These are phyloP conservation scores for Phaffia tasmanica DNA, from an alignment of 768 basidiomycete genomes.

Conservation along the genomic window DNA sequence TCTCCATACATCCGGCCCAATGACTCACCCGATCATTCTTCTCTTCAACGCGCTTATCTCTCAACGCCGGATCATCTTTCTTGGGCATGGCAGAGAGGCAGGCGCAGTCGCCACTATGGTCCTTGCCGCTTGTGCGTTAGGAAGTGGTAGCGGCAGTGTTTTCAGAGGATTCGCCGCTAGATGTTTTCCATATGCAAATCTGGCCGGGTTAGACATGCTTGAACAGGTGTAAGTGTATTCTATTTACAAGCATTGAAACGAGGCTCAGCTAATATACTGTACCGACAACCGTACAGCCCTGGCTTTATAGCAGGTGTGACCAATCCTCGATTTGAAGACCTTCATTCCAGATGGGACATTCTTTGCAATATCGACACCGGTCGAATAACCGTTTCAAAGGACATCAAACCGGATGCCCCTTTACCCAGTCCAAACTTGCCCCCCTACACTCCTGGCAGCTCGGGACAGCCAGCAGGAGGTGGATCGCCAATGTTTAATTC, in stretches of 20 bases:
- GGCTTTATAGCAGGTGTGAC: conserved; percentile 96
- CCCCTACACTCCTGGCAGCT: no score
- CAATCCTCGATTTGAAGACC: conserved; percentile 87
- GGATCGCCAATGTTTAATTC: no score
- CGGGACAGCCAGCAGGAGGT: no score
- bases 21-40: conserved; percentile 87
- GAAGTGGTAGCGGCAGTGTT: conserved; percentile 69
- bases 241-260: not conserved
- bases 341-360: conserved; percentile 74
- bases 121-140: conserved; percentile 84
- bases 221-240: conserved; percentile 59
- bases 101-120: conserved; percentile 84
- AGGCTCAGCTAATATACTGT: not conserved
- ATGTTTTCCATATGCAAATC: conserved; percentile 88
- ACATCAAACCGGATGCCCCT: conserved; percentile 45
- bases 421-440: no score
- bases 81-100: conserved; percentile 80
- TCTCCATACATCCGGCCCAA: conserved; percentile 77
- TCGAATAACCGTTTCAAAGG: conserved; percentile 73
- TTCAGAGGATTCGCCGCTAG: conserved; percentile 79
- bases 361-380: conserved; percentile 82
- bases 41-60: conserved; percentile 93
- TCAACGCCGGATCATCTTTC: conserved; percentile 88
- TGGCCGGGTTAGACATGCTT: conserved; percentile 71
- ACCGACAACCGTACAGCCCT: conserved; percentile 44